phyloP scores from a whole-genome alignment of 306 rosid species.

The Nissolia schottii region DNA sequence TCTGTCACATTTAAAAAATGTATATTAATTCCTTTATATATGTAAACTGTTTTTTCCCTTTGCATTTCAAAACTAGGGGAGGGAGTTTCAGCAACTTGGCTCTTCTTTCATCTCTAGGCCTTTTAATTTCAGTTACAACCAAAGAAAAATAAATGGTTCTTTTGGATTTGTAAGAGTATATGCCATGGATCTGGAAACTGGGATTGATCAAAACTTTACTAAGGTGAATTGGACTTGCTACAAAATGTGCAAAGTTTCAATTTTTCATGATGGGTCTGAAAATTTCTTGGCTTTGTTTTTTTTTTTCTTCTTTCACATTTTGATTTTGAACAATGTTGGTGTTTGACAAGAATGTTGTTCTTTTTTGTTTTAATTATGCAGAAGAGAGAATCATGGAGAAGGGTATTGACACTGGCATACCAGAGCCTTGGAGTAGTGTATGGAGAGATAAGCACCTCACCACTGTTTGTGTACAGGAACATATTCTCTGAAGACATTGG shows the following conservation, averaged over 20 bases:
- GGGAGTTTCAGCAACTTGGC: constrained; percentile 14
- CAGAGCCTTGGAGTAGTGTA: constrained; percentile 77
- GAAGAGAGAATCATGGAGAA: constrained; percentile 64
- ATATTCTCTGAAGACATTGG: constrained; percentile 38
- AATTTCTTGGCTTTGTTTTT: neutral
- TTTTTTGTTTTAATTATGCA: neutral
- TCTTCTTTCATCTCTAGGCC: neutral
- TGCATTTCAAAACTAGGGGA: neutral
- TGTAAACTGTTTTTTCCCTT: neutral
- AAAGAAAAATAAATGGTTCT: constrained; percentile 27
- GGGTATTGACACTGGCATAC: constrained; percentile 60
- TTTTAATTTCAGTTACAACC: neutral
- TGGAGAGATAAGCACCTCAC: constrained; percentile 72
- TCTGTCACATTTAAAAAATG: neutral
- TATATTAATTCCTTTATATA: neutral
- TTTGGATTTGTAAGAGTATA: constrained; percentile 29
- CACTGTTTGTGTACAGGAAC: constrained; percentile 55
- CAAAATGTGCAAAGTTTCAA: neutral
- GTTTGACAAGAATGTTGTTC: constrained; percentile 16
- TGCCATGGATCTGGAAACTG: constrained; percentile 71
- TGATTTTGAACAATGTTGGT: constrained; percentile 14
- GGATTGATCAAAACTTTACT: constrained; percentile 33
- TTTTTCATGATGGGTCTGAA: neutral
- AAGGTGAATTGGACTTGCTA: constrained; percentile 48
- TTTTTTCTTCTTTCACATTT: no score